Evolutionary conservation across 129 eudicot species (phyloP), one percentile per base, ranked within the genome.

Genomic region (Lactuca sativa): DNA sequence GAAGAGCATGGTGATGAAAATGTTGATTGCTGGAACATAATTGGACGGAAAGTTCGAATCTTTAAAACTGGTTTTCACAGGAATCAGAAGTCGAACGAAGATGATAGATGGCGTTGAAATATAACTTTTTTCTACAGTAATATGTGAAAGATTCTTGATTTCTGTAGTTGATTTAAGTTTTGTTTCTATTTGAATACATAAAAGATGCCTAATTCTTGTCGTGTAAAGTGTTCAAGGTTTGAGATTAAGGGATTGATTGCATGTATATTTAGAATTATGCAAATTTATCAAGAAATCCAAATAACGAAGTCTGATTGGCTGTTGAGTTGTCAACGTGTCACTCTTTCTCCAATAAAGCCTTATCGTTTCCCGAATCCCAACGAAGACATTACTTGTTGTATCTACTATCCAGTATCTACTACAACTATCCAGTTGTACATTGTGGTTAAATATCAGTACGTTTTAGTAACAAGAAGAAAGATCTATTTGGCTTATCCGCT

Each of bases 231-330:
- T 47, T 47, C 52, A 47, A 11, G 52, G 4, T 47, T 43, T 43
- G 13, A 43, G 9, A 43, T 9, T 11, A 64, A 6, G 55, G 44
- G 18, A 16, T 9, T 14, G 12, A 47, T 12, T 47, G 52, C 15
- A 47, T 3, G 52, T 47, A 47, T 0, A 10, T 47, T 47, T 47
- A 4, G 12, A 47, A 47, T 47, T 47, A 11, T 1, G 4, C 1
- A 13, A 66, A 60, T 55, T 75, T 69, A 77, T 63, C 79, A 67
- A 73, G 74, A 78, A 86, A 89, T 89, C 96, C 86, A 71, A 71
- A 68, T 16, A 71, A 30, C 57, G 71, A 16, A n/a, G 30, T 33
- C 12, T 77, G 75, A 90, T 87, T 87, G 97, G 97, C 56, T 56
- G 53, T 1, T 44, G 64, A 11, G 44, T 38, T 55, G 76, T 79